Evolutionary conservation across 2,329 filamentous ascomycete species (phyloP).

Genomic region (Cordyceps javanica): DNA sequence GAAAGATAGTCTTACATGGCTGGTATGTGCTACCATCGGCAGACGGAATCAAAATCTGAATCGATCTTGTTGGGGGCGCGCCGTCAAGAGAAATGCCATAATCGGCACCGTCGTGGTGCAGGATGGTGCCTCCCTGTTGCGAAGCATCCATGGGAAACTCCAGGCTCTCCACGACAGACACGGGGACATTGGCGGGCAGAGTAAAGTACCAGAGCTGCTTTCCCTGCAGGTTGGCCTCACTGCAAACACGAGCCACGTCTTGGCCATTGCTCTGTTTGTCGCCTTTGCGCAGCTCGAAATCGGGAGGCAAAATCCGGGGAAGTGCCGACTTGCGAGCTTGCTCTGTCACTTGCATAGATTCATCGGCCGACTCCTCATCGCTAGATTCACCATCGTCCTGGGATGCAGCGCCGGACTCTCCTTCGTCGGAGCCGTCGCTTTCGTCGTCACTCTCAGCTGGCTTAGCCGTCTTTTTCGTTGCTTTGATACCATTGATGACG

Average conservation of each 20-base stretch:
- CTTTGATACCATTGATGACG: slow-evolving; percentile 15
- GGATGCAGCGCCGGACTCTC: slow-evolving; percentile 10
- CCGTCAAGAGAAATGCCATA: slow-evolving; percentile 55
- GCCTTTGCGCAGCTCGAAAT: slow-evolving; percentile 48
- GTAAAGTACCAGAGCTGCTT: slow-evolving; percentile 81
- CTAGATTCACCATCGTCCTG: slow-evolving; percentile 22
- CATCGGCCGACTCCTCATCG: slow-evolving; percentile 25
- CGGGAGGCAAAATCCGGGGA: slow-evolving; percentile 41
- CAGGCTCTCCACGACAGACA: slow-evolving; percentile 59
- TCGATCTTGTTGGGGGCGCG: slow-evolving; percentile 42
- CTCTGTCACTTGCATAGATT: slow-evolving; percentile 33
- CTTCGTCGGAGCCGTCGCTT: slow-evolving; percentile 14
- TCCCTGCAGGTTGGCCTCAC: slow-evolving; percentile 52
- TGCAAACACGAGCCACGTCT: slow-evolving; percentile 50
- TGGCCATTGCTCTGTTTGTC: slow-evolving; percentile 32
- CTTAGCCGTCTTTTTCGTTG: slow-evolving; percentile 7
- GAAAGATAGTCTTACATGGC: slow-evolving; percentile 36
- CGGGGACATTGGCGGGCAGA: slow-evolving; percentile 62
- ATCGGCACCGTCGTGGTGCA: slow-evolving; percentile 57
- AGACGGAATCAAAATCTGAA: slow-evolving; percentile 56
- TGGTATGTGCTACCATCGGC: slow-evolving; percentile 48
- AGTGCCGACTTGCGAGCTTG: slow-evolving; percentile 32
- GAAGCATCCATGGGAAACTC: slow-evolving; percentile 53
- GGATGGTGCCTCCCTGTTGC: slow-evolving; percentile 44
- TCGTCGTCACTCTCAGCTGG: slow-evolving; percentile 16